Evolutionary conservation across 2,329 filamentous ascomycete genomes (phyloP), one percentile per base, ranked within the genome.

Genomic region (Fusarium coffeatum): DNA sequence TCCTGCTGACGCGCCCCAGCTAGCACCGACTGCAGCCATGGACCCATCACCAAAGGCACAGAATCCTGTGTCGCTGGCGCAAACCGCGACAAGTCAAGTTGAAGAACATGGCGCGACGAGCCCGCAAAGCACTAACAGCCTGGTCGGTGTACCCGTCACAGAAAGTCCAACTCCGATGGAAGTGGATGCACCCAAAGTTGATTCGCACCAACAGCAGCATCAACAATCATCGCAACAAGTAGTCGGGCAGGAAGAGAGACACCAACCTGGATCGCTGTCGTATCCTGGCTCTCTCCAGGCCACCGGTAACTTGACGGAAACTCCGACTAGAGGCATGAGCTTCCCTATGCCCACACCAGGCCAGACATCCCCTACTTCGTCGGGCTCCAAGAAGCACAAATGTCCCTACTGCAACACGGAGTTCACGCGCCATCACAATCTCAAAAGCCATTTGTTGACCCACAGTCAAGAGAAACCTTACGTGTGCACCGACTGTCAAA

Each of bases 391-490:
- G 83, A 95, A 96, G 76, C 95, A 99, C 83, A 97, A 96, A 80
- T 99, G 96, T 77, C 95, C 93, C 1, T 97, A 97, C 79, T 99
- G 96, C 84, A 89, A 93, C 41, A 98, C 96, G 8, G 96, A 97
- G 76, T 99, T 99, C 74, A 99, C 96, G 28, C 89, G 96, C 46
- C 96, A 98, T 78, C 96, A 98, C 79, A 98, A 99, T 76, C 87
- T 98, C 28, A 99, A 98, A 83, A 98, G 94, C 73, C 96, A 99
- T 82, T 87, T 99, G 60, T 88, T 99, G 78, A 98, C 96, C 1
- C 96, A 98, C 80, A 98, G 94, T 76, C 95, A 99, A 84, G 96
- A 99, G 80, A 99, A 99, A 81, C 96, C 96, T 0, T 99, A 96
- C 77, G 89, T 96, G 28, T 99, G 96, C 78, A 90, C 93, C 67